Conservation (phyloP, 2,329 filamentous ascomycete species). For the Ustilaginoidea virens region DNA sequence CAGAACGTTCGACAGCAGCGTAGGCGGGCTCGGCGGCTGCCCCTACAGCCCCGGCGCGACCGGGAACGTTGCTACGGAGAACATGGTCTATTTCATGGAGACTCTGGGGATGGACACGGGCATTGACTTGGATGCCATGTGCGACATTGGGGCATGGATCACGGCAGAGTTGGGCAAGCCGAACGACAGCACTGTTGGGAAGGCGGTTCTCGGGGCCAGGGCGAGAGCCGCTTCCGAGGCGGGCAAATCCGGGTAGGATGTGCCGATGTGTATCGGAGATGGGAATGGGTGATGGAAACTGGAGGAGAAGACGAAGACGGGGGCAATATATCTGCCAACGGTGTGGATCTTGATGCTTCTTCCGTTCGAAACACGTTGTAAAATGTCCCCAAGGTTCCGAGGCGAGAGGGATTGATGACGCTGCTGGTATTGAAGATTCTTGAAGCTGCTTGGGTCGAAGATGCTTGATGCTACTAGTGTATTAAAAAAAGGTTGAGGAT, state of each 20-base stretch:
- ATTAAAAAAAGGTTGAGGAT: no score
- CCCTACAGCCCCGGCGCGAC: conserved; percentile 76
- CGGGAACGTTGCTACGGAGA: conserved; percentile 74
- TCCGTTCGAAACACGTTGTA: no score
- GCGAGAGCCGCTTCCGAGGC: conserved; percentile 13
- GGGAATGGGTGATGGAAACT: background rate
- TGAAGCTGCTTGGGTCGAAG: no score
- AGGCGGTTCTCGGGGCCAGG: conserved; percentile 41
- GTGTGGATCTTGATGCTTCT: no score
- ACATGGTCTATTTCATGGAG: conserved; percentile 65
- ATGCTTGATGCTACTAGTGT: no score
- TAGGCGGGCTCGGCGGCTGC: conserved; percentile 70
- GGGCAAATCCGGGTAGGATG: conserved; percentile 7
- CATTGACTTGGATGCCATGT: conserved; percentile 50
- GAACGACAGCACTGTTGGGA: conserved; percentile 53
- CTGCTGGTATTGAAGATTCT: no score
- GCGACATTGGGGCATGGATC: conserved; percentile 60
- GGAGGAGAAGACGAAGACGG: no score
- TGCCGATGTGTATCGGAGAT: no score
- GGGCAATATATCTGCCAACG: no score
- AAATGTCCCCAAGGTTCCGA: no score
- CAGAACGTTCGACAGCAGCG: conserved; percentile 63
- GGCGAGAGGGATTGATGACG: no score
- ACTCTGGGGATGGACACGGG: conserved; percentile 62
- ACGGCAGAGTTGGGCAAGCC: conserved; percentile 43